Base-by-base conservation (phyloP, 139 green algal genomes). In the Coelastrella sp. region DNA sequence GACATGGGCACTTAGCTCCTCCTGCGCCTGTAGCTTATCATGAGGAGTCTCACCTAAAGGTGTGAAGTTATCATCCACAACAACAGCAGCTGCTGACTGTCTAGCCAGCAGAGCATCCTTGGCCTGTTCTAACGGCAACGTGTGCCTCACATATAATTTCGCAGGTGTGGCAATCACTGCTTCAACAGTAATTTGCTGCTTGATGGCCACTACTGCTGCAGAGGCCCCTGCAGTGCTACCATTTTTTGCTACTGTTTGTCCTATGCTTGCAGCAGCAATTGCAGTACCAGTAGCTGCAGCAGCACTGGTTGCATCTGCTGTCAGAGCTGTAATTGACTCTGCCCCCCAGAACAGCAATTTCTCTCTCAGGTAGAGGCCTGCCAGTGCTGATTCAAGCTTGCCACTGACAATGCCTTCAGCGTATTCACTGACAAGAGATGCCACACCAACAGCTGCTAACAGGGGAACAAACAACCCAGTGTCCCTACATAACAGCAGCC, bases 31-130 rank as follows among this genome's bases (percentile, higher is more conserved):
- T n/a, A n/a, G n/a, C n/a, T n/a, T n/a, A n/a, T n/a, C 48, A 2
- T 23, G 48, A 15, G 17, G 53, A 32, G 17, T 32, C 53, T 27
- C 21, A 64, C 53, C 90, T 71, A 91, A 76, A 17, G 89, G 88
- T 6, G 43, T 67, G 66, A 92, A 92, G 82, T 89, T 88, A 64
- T 94, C 90, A 77, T 94, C 88, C 74, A 94, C 90, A 23, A 94
- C 89, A 6, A 94, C 87, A 32, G 82, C 82, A 21, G 82, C 88
- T 60, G 83, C 74, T 13, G 66, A 86, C 38, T 37, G 48, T 27
- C 86, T 81, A 6, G 73, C 57, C 13, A 63, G 41, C 88, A 93
- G 89, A 62, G 90, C 90, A 25, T 83, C 68, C 60, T 88, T 86
- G 11, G 90, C 90, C 67, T 92, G 88, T 57, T 84, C 62, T 60